Percentiles rank a stretch among this genome's conserved stretches.
Evolutionary conservation across 331 rosid species (phyloP).

Genomic region (Telfairia occidentalis): DNA sequence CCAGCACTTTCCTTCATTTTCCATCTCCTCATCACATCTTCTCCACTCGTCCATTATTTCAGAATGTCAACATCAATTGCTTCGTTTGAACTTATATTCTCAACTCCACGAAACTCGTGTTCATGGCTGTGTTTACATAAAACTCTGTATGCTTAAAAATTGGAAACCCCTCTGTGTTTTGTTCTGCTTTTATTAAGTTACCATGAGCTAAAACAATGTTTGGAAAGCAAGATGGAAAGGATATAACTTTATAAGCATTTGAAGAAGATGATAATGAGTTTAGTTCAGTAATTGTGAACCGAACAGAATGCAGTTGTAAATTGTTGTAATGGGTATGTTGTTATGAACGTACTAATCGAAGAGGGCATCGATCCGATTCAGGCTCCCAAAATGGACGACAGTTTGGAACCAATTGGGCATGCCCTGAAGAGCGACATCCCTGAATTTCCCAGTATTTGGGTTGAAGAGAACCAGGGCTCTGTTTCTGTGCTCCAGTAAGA

Average conservation of each 20-base stretch:
- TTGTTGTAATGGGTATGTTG: not conserved
- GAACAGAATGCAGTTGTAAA: not conserved
- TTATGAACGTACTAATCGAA: not conserved
- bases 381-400: slow-evolving; percentile 30
- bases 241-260: not conserved
- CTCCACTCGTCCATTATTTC: not conserved
- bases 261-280: not conserved
- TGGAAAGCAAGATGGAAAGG: not conserved
- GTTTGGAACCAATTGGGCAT: slow-evolving; percentile 40
- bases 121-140: not conserved
- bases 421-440: slow-evolving; percentile 23
- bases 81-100: too few species aligned
- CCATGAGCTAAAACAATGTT: not conserved
- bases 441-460: slow-evolving; percentile 17
- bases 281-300: not conserved
- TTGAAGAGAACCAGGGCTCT: slow-evolving; percentile 30
- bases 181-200: not conserved
- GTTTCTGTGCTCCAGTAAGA: slow-evolving; percentile 33
- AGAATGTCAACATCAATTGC: too few species aligned
- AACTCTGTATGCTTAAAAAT: not conserved
- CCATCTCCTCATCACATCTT: not conserved
- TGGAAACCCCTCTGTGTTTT: not conserved
- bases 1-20: slow-evolving; percentile 19
- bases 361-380: slow-evolving; percentile 19
- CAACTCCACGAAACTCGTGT: not conserved